Conservation (phyloP, 805 yeast species). For the Lipomyces starkeyi region DNA sequence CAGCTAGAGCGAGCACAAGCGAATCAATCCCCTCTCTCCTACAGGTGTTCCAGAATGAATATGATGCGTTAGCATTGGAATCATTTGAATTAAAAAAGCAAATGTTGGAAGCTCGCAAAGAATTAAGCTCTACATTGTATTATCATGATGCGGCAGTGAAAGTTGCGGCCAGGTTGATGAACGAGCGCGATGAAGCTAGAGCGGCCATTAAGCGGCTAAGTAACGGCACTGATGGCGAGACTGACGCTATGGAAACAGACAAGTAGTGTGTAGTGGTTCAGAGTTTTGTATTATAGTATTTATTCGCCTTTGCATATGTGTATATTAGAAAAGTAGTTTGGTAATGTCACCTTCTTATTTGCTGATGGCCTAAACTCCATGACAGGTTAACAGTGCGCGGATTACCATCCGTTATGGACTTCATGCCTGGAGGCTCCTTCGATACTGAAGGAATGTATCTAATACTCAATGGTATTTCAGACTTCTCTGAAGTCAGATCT, state of each 20-base stretch:
- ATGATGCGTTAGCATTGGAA: slow-evolving; percentile 86
- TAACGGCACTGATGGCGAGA: background rate
- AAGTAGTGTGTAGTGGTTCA: background rate
- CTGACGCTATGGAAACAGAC: background rate
- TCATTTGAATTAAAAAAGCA: slow-evolving; percentile 78
- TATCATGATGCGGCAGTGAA: slow-evolving; percentile 88
- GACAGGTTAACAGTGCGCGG: too few species aligned
- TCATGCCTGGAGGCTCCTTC: too few species aligned
- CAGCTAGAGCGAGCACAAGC: slow-evolving; percentile 53
- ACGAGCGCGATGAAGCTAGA: slow-evolving; percentile 75
- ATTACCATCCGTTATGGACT: too few species aligned
- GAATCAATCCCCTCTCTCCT: slow-evolving; percentile 80
- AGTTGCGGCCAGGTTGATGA: slow-evolving; percentile 75
- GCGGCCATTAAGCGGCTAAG: slow-evolving; percentile 47
- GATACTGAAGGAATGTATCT: too few species aligned
- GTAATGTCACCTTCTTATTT: background rate
- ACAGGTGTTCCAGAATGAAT: slow-evolving; percentile 79
- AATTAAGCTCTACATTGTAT: slow-evolving; percentile 75
- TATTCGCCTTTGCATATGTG: background rate
- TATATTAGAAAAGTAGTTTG: background rate
- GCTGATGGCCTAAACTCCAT: background rate
- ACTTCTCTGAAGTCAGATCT: too few species aligned
- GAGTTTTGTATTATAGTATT: background rate
- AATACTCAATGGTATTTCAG: too few species aligned
- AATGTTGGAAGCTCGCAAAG: slow-evolving; percentile 66